A percentile compares a stretch with the other conserved stretches of the same genome.
Conservation (phyloP, 495 filamentous ascomycete species). For the Cairneyella variabilis region DNA sequence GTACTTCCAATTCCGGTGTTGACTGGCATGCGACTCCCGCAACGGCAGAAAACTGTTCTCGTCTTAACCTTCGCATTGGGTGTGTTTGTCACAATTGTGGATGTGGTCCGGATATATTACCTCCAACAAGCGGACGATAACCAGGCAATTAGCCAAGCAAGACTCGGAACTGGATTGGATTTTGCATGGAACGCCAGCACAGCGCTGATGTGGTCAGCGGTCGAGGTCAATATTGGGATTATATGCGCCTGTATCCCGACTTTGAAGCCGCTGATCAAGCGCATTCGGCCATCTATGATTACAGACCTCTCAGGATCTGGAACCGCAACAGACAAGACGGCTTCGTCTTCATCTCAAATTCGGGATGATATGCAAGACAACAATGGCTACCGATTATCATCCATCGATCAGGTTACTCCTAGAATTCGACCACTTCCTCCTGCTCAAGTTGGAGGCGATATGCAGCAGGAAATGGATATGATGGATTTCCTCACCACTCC, state of each 20-base stretch:
- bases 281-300: conserved; percentile 64
- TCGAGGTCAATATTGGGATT: conserved; percentile 87
- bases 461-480: conserved; percentile 32
- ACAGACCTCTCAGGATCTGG: conserved; percentile 8
- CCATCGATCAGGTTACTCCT: neutral
- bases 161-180: conserved; percentile 17
- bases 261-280: conserved; percentile 78
- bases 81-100: conserved; percentile 81
- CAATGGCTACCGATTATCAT: neutral
- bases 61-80: conserved; percentile 79
- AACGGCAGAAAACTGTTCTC: conserved; percentile 78
- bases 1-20: conserved; percentile 68
- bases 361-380: neutral
- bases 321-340: conserved; percentile 1
- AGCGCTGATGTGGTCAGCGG: conserved; percentile 87
- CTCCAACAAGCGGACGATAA: conserved; percentile 62
- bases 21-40: conserved; percentile 77
- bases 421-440: conserved; percentile 7
- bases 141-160: conserved; percentile 29
- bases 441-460: neutral
- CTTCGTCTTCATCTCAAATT: conserved; percentile 12
- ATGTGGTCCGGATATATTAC: conserved; percentile 86
- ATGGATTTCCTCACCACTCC: conserved; percentile 59
- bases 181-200: conserved; percentile 72
- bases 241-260: conserved; percentile 86